Conservation (phyloP, 208 protist species). For the Leishmania martiniquensis region DNA sequence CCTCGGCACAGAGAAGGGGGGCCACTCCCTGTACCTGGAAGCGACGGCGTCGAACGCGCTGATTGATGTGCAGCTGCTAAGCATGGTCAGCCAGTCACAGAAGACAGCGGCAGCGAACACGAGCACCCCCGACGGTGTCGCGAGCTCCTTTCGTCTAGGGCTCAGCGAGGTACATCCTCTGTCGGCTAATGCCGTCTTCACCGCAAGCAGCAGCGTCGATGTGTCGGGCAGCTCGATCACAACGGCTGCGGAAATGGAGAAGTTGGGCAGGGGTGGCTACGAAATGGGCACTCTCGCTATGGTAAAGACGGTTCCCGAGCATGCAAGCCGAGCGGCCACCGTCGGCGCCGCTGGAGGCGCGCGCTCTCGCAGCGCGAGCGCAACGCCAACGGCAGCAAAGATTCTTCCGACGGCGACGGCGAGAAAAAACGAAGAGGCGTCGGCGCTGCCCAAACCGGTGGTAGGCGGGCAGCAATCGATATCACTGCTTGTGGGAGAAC, state of each 20-base stretch:
- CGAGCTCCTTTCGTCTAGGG: conserved; percentile 8
- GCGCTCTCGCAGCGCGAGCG: not conserved
- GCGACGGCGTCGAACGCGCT: not conserved
- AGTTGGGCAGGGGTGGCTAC: conserved; percentile 2
- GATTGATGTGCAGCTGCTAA: not conserved
- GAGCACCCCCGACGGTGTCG: not conserved
- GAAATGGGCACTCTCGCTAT: not conserved
- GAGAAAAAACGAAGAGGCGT: no score
- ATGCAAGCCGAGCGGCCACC: not conserved
- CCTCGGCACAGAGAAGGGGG: not conserved
- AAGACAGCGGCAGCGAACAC: not conserved
- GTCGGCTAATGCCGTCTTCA: not conserved
- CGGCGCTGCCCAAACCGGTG: not conserved
- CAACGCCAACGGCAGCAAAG: not conserved
- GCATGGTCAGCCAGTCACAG: not conserved
- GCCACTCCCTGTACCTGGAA: not conserved
- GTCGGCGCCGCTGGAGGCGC: not conserved
- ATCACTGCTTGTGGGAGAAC: not conserved
- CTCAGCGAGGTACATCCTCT: not conserved
- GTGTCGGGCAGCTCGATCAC: not conserved
- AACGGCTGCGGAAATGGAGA: conserved; percentile 2
- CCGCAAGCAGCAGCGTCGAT: conserved; percentile 4
- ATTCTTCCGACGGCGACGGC: not conserved
- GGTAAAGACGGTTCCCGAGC: conserved; percentile 11
- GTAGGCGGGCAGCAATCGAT: no score